Evolutionary conservation across 805 yeast genomes (phyloP).

Genomic region (Suhomyces emberorum): DNA sequence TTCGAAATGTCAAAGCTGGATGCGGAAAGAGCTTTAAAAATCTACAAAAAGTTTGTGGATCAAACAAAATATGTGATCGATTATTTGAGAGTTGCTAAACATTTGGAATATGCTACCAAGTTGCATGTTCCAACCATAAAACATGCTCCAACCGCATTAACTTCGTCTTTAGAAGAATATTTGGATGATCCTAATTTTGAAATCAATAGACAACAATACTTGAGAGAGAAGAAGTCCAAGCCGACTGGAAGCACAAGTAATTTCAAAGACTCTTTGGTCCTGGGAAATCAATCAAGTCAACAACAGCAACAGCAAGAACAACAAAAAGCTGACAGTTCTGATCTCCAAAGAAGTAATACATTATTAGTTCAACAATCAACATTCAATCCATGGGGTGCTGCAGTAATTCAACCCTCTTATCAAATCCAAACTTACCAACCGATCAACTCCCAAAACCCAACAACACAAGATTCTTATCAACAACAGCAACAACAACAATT

Average conservation of each 20-base stretch:
- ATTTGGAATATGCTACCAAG: slow-evolving; percentile 80
- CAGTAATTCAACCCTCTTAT: slow-evolving; percentile 11
- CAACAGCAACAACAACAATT: slow-evolving; percentile 26
- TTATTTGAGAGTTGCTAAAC: slow-evolving; percentile 85
- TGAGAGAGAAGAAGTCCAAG: slow-evolving; percentile 53
- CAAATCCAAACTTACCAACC: slow-evolving; percentile 13
- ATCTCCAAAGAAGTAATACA: slow-evolving; percentile 19
- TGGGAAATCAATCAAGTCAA: slow-evolving; percentile 2
- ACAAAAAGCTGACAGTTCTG: slow-evolving; percentile 1
- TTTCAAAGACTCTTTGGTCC: not conserved
- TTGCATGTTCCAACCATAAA: slow-evolving; percentile 92
- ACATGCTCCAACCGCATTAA: slow-evolving; percentile 94
- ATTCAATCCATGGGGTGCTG: slow-evolving; percentile 39
- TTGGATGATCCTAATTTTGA: slow-evolving; percentile 84
- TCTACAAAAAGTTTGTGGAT: slow-evolving; percentile 81
- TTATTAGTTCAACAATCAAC: slow-evolving; percentile 38
- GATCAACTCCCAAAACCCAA: not conserved
- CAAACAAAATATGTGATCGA: slow-evolving; percentile 85
- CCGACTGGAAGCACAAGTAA: slow-evolving; percentile 12
- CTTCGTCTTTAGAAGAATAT: slow-evolving; percentile 84
- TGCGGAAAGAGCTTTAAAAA: slow-evolving; percentile 80
- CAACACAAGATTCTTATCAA: slow-evolving; percentile 12
- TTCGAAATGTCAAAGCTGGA: slow-evolving; percentile 87
- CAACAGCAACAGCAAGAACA: slow-evolving; percentile 3
- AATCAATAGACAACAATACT: slow-evolving; percentile 68